Evolutionary conservation across 352 stramenopile species (phyloP), one percentile per base, ranked within the genome.

Genomic region (Phytopythium aichiense): DNA sequence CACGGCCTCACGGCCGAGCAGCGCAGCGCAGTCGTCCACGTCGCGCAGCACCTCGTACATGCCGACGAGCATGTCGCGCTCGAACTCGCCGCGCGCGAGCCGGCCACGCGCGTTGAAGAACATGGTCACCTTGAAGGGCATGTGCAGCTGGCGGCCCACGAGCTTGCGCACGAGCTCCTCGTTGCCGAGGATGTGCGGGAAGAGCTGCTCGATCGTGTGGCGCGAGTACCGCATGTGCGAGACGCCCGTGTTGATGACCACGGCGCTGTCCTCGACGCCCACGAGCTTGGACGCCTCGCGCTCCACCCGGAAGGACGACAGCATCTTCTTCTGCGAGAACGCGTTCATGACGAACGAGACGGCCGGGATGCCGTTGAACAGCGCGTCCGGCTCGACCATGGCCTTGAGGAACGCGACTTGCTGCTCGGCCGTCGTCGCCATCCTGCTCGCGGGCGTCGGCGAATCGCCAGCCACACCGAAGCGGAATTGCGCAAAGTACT

Each of bases 201-300:
- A 89, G 23, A 89, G 55, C n/a, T 59, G 63, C 51, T 83, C 63
- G 48, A 88, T 74, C 7, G 76, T 81, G 12, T 60, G 58, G n/a
- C 71, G 71, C 4, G 71, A 76, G 60, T 87, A 85, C 2, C 70
- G 72, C 57, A 84, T 55, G 40, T 81, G 65, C 57, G 85, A 43
- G 13, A 63, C 66, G 8, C 76, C 80, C 13, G 58, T 46, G 6
- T 68, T 66, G 1, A 71, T 31, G 7, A 81, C 59, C 25, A 72
- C 68, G 0, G 71, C 57, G 42, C 58, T 66, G 28, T 59, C 45
- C 31, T 76, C 72, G 11, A 54, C 61, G 16, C 43, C 50, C 58
- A 83, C 40, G 33, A 73, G 22, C 37, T 66, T 33, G 15, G 65
- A 48, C 30, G 70, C 73, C 42, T 58, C 50, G 16, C 61, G 69